phyloP scores from a whole-genome alignment of 2,329 filamentous ascomycete species.

The Allantophomopsis lycopodina region DNA sequence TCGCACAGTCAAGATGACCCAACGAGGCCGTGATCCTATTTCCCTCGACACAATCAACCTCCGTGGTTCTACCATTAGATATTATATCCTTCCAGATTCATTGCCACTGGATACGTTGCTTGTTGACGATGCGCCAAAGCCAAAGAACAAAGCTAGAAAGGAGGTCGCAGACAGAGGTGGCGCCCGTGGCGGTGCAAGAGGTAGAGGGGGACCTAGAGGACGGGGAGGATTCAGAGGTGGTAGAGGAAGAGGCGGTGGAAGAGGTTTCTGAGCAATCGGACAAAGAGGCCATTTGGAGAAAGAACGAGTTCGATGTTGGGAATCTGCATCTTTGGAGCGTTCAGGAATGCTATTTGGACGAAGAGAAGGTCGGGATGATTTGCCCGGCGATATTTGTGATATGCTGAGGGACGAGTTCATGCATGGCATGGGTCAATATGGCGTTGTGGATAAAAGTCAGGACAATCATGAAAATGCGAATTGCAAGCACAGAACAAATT shows the following conservation, averaged over 20 bases:
- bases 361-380: too few species aligned
- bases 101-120: constrained; percentile 89
- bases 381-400: too few species aligned
- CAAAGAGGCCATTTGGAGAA: too few species aligned
- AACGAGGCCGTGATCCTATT: constrained; percentile 75
- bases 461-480: not conserved
- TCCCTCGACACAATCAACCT: constrained; percentile 92
- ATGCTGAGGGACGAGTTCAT: not conserved
- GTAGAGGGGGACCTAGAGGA: constrained; percentile 26
- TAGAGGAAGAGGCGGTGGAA: constrained; percentile 32
- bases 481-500: too few species aligned
- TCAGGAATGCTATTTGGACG: too few species aligned
- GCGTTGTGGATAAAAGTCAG: constrained; percentile 1
- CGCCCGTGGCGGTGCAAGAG: constrained; percentile 30
- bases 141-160: constrained; percentile 99
- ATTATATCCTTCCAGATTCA: constrained; percentile 92
- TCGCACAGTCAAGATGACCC: constrained; percentile 92
- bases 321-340: too few species aligned
- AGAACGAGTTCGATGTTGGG: too few species aligned
- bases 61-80: constrained; percentile 88
- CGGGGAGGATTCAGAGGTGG: constrained; percentile 32
- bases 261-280: constrained; percentile 19
- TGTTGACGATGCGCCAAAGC: constrained; percentile 93
- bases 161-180: constrained; percentile 53
- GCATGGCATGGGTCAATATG: constrained; percentile 2